Percentiles rank a stretch among this genome's conserved stretches.
phyloP scores from a whole-genome alignment of 2,329 filamentous ascomycete species.

The Paecilomyces sp. region DNA sequence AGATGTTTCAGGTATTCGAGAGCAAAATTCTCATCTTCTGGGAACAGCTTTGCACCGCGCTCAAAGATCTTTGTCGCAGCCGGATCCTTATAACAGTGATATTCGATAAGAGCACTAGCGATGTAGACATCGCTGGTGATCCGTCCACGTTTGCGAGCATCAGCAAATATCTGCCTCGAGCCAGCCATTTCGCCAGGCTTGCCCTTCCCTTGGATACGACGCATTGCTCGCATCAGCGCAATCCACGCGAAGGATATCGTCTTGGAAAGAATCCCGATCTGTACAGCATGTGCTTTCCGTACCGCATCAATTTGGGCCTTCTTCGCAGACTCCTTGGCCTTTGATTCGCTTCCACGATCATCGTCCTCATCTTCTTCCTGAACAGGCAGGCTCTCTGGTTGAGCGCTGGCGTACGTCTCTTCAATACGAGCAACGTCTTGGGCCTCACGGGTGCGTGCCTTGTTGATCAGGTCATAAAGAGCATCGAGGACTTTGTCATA shows the following conservation, averaged over 20 bases:
- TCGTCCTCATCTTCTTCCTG: slow-evolving; percentile 49
- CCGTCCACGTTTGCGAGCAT: slow-evolving; percentile 78
- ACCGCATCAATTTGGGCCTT: slow-evolving; percentile 50
- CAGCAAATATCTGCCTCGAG: slow-evolving; percentile 79
- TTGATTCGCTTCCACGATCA: slow-evolving; percentile 41
- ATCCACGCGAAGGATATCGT: slow-evolving; percentile 94
- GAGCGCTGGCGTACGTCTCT: slow-evolving; percentile 43
- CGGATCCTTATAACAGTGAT: slow-evolving; percentile 89
- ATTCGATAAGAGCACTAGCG: slow-evolving; percentile 85
- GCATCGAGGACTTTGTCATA: slow-evolving; percentile 78
- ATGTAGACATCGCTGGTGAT: slow-evolving; percentile 94
- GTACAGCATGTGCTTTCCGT: slow-evolving; percentile 60
- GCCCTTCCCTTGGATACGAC: slow-evolving; percentile 80
- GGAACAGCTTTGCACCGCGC: slow-evolving; percentile 85
- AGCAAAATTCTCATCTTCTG: slow-evolving; percentile 86
- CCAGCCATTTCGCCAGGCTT: slow-evolving; percentile 64
- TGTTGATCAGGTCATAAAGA: slow-evolving; percentile 79
- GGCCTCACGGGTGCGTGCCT: slow-evolving; percentile 59
- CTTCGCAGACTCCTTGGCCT: slow-evolving; percentile 45
- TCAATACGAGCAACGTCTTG: slow-evolving; percentile 51
- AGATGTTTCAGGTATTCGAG: slow-evolving; percentile 95
- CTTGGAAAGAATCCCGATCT: slow-evolving; percentile 69
- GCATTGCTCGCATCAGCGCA: slow-evolving; percentile 85
- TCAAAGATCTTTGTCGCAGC: slow-evolving; percentile 95
- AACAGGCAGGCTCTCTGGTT: slow-evolving; percentile 29